Evolutionary conservation across 805 yeast species (phyloP), one percentile per base, ranked within the genome.

Genomic region (Cyberlindnera mycetangii): DNA sequence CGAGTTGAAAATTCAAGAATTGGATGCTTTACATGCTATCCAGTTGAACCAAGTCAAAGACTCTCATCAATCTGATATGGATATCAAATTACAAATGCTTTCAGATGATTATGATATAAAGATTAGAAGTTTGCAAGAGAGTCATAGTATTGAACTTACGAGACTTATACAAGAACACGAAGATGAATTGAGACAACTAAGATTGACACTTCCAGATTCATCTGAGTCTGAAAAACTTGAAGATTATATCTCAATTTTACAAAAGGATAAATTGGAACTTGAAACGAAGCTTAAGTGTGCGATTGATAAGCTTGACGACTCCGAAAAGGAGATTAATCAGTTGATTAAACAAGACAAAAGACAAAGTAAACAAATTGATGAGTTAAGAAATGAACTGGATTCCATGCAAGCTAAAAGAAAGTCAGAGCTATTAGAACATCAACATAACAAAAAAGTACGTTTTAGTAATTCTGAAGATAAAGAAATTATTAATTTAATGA

Each of bases 1-100:
- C 44, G 71, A 67, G 39, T 53, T 50, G 4, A 65, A 65, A 38
- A 54, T 68, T 7, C 60, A 65, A n/a, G 69, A 72, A 19, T 60
- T 72, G 25, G 66, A 66, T 4, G 49, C 52, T 1, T 61, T 66
- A 30, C 62, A 73, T 39, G 56, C 58, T 22, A 45, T 53, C 10
- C 64, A 67, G 18, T 32, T 71, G 1, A 57, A 58, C n/a, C 61
- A 63, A 4, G 38, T 71, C 10, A 65, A 62, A 38, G 65, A 61
- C 24, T n/a, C 49, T 2, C 56, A 58, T 17, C 48, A 37, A 44
- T 41, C 12, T 21, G 60, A 47, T 44, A 59, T 55, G 31, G 72
- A 59, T 53, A 53, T 42, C 35, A 71, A 58, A 48, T 51, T 60
- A 43, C 60, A 53, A 37, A 60, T 57, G 18, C 47, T 68, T 12